These are phyloP conservation scores for Puya raimondii DNA, from an alignment of 176 grass and related monocot species.

Conservation along the genomic window DNA sequence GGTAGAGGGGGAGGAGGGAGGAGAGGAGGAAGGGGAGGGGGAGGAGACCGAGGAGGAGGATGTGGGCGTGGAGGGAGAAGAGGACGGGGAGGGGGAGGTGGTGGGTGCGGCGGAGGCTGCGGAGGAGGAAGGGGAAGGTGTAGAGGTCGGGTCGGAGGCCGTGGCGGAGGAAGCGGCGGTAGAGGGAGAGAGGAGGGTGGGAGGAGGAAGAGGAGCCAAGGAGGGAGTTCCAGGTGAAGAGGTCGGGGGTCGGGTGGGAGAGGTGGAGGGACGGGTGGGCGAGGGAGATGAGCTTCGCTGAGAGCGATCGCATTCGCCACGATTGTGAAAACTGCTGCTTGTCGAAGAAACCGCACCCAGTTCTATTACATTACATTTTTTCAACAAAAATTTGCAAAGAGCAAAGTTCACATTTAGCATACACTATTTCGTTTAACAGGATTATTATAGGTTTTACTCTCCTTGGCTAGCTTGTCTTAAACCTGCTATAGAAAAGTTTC, in stretches of 20 bases:
- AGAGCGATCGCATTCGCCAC: neutral
- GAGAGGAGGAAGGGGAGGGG: conserved; percentile 9
- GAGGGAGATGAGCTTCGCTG: neutral
- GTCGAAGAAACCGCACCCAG: neutral
- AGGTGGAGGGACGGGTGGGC: neutral
- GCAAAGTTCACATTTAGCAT: no score
- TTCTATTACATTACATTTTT: no score
- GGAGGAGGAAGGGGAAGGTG: conserved; percentile 20
- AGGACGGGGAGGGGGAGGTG: neutral
- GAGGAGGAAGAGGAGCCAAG: conserved; percentile 6
- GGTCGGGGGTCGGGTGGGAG: neutral
- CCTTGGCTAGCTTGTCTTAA: no score
- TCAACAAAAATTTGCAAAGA: no score
- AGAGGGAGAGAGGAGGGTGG: conserved; percentile 5
- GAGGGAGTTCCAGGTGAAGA: conserved; percentile 9
- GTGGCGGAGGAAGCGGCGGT: conserved; percentile 6
- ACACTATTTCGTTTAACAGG: no score
- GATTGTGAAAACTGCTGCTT: no score
- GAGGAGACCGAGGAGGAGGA: conserved; percentile 9
- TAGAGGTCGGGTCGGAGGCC: conserved; percentile 19
- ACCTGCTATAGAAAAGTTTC: no score
- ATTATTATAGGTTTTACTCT: no score
- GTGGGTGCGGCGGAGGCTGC: neutral
- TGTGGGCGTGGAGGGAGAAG: conserved; percentile 2
- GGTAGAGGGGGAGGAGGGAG: neutral